Evolutionary conservation across 176 grass and related monocot genomes (phyloP).

Genomic region (Aegilops bicornis): DNA sequence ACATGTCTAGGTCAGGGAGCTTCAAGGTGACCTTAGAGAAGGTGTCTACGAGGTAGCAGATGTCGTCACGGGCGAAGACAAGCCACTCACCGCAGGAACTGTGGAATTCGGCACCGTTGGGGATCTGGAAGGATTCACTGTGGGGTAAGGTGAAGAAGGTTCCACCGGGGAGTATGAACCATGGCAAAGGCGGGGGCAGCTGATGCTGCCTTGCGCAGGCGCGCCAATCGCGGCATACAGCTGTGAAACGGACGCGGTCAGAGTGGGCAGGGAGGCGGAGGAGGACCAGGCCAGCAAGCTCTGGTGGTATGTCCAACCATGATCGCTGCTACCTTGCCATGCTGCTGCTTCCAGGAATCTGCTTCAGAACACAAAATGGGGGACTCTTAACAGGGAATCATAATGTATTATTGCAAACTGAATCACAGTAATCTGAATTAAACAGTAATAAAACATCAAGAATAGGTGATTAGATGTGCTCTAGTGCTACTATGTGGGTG

Average conservation of each 20-base stretch:
- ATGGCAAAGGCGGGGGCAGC: not conserved
- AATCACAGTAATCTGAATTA: not conserved
- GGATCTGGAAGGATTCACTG: constrained; percentile 4
- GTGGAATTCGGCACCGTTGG: not conserved
- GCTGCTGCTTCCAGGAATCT: not conserved
- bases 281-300: constrained; percentile 14
- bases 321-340: not conserved
- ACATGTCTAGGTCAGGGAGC: not conserved
- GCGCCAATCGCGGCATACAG: constrained; percentile 16
- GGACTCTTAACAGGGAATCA: not conserved
- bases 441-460: too few species aligned
- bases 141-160: not conserved
- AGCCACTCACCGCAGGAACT: constrained; percentile 6
- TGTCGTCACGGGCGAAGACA: not conserved
- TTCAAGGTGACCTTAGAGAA: not conserved
- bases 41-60: not conserved
- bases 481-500: not conserved
- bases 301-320: constrained; percentile 8
- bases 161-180: not conserved
- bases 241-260: not conserved
- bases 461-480: not conserved
- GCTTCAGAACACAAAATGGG: not conserved
- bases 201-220: not conserved
- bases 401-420: not conserved
- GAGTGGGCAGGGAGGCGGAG: not conserved